These are phyloP conservation scores for Xylaria curta DNA, from an alignment of 495 filamentous ascomycete species.

Conservation along the genomic window DNA sequence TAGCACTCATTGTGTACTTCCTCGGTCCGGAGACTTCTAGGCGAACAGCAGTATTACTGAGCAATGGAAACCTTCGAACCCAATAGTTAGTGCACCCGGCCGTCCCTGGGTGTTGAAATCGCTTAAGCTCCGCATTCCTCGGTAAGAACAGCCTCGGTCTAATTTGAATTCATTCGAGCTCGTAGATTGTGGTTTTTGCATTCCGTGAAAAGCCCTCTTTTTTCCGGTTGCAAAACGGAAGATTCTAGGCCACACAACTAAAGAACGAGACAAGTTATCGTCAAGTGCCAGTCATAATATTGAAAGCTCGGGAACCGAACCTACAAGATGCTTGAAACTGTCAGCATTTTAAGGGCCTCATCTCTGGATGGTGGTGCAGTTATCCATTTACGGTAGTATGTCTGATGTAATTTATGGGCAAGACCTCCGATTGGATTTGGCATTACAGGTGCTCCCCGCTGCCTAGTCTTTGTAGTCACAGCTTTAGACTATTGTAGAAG, in stretches of 20 bases:
- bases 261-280: neutral
- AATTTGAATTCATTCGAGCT: neutral
- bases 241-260: neutral
- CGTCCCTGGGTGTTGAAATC: neutral
- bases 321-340: conserved; percentile 9
- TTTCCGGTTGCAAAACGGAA: neutral
- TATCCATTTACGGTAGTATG: conserved; percentile 1
- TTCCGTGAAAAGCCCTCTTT: neutral
- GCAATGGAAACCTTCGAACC: neutral
- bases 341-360: conserved; percentile 1
- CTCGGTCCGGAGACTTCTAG: neutral
- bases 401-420: neutral
- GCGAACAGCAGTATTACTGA: neutral
- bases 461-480: neutral
- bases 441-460: neutral
- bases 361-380: neutral
- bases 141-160: neutral
- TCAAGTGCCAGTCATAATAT: neutral
- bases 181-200: neutral
- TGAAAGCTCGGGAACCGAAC: neutral
- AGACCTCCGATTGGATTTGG: conserved; percentile 10
- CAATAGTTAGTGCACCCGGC: neutral
- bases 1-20: neutral
- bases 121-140: neutral
- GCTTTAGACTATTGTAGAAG: neutral